Base-by-base conservation (phyloP, 2,329 filamentous ascomycete genomes). In the Pyrenophora graminea region DNA sequence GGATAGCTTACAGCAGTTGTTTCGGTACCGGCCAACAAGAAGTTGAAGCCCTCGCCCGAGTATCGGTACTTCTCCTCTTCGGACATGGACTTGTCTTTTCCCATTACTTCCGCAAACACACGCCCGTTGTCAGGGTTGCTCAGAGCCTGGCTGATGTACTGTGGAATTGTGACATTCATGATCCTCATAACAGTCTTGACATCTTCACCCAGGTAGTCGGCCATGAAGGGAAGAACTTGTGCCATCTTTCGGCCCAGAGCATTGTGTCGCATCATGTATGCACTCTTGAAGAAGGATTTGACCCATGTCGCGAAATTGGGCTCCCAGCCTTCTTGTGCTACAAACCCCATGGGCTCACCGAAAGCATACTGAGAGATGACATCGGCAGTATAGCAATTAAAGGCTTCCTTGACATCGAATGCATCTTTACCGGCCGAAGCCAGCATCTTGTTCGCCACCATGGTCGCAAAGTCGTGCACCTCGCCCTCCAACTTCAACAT, bases 201-300 rank as follows among this genome's bases (percentile, higher is more conserved):
- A 12, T 66, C 63, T 40, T 66, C 63, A 8, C 63, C 63, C 1
- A 66, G 52, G 43, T 64, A 66, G 36, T 66, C 61, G 1, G 63
- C 63, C 58, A 66, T 59, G 48, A 63, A 60, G 3, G 63, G 63
- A 49, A 66, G 53, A 12, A 61, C 52, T 38, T 64, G 59, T 10
- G 63, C 63, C 56, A 63, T 55, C 30, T 60, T 64, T 8, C 63
- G 50, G 6, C 51, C 63, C 17, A 64, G 48, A 4, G 52, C 55
- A 23, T 66, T 66, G 39, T 66, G 63, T 13, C 63, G 60, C 63
- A 66, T 64, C 61, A 66, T 64, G 46, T 66, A 66, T 12, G 63
- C 63, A 18, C 59, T 63, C 43, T 62, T 59, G 41, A 64, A 64
- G 21, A 66, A 66, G 0, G 61, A 64, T 43, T 64, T 63, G 41